Evolutionary conservation across 495 filamentous ascomycete genomes (phyloP).

Genomic region (Aspergillus cristatus): DNA sequence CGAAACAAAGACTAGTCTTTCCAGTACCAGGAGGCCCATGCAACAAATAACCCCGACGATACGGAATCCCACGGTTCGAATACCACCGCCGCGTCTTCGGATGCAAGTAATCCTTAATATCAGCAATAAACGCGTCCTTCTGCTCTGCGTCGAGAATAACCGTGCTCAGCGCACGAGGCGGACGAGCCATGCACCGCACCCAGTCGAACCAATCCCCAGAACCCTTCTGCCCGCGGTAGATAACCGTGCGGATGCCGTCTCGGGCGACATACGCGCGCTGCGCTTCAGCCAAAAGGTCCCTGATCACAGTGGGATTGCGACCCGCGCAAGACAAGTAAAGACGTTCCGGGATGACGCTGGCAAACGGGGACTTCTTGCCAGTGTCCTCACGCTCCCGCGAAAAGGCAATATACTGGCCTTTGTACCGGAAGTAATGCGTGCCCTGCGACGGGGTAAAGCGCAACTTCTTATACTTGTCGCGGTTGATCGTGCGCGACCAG

Average conservation of each 20-base stretch:
- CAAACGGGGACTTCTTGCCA: conserved; percentile 13
- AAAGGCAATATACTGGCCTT: conserved; percentile 46
- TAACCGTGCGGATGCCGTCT: conserved; percentile 55
- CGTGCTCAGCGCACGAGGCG: conserved; percentile 69
- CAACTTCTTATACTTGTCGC: conserved; percentile 49
- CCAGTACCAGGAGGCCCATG: conserved; percentile 42
- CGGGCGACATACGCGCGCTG: conserved; percentile 45
- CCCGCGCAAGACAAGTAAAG: conserved; percentile 59
- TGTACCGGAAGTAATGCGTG: conserved; percentile 58
- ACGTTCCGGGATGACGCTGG: conserved; percentile 40
- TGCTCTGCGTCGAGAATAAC: conserved; percentile 70
- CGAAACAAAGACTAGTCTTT: conserved; percentile 44
- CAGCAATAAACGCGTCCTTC: conserved; percentile 62
- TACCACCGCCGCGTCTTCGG: conserved; percentile 69
- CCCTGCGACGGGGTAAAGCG: conserved; percentile 58
- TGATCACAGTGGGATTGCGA: conserved; percentile 54
- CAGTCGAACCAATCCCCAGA: conserved; percentile 40
- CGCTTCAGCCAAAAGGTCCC: conserved; percentile 58
- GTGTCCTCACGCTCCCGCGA: conserved; percentile 31
- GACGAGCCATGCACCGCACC: conserved; percentile 57
- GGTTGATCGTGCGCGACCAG: conserved; percentile 34
- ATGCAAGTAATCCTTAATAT: conserved; percentile 85
- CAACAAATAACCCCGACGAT: conserved; percentile 39
- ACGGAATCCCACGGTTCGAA: conserved; percentile 53
- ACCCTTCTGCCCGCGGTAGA: conserved; percentile 46